Percentiles rank a stretch among this genome's conserved stretches.
phyloP scores from a whole-genome alignment of 192 early-diverging fungal genomes.

The Jimgerdemannia lactiflua region DNA sequence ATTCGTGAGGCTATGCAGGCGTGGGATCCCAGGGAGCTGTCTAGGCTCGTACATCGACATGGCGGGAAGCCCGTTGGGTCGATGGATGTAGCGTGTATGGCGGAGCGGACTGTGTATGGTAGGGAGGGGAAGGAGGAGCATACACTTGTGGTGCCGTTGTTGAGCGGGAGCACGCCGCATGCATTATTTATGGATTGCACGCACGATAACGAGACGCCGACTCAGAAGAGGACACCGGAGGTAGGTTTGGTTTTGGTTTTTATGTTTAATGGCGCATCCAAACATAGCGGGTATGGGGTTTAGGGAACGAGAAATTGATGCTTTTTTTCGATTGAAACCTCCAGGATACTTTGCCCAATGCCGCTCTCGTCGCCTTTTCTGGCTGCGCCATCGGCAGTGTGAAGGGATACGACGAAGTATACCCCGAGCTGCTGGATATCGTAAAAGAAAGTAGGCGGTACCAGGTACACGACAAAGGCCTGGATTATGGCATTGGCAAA shows the following conservation, averaged over 20 bases:
- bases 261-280: neutral
- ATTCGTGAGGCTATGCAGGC: slow-evolving; percentile 99
- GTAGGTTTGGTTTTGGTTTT: slow-evolving; percentile 11
- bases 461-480: slow-evolving; percentile 51
- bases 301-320: too few relatives aligned
- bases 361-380: slow-evolving; percentile 87
- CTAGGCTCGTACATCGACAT: slow-evolving; percentile 84
- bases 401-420: slow-evolving; percentile 97
- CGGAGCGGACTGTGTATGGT: slow-evolving; percentile 34
- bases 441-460: slow-evolving; percentile 87
- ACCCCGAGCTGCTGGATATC: slow-evolving; percentile 84
- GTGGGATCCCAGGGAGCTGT: slow-evolving; percentile 89
- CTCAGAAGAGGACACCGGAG: slow-evolving; percentile 84
- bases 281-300: too few relatives aligned
- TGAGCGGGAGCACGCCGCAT: slow-evolving; percentile 82
- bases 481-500: slow-evolving; percentile 53
- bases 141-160: slow-evolving; percentile 51
- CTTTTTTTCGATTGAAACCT: too few relatives aligned
- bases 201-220: slow-evolving; percentile 97
- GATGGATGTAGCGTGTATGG: slow-evolving; percentile 70
- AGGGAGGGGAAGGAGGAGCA: slow-evolving; percentile 14
- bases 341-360: slow-evolving; percentile 88
- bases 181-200: slow-evolving; percentile 99
- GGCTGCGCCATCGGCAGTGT: slow-evolving; percentile 92
- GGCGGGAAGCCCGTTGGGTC: slow-evolving; percentile 90